Conservation (phyloP, 805 yeast species). For the Groenewaldozyma salmanticensis region DNA sequence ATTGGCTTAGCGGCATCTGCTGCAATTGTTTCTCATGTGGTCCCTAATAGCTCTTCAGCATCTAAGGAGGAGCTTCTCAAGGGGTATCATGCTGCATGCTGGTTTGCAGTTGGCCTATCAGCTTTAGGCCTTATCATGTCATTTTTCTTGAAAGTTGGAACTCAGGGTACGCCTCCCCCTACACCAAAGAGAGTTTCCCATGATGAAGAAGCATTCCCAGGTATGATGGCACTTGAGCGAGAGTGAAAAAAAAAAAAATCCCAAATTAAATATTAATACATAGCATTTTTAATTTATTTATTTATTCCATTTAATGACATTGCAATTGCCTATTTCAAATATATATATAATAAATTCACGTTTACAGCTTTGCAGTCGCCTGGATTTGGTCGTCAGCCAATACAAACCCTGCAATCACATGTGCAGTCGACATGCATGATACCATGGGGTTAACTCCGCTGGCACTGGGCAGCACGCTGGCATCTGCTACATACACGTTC, state of each 20-base stretch:
- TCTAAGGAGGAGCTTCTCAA: slow-evolving; percentile 20
- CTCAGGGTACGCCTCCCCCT: slow-evolving; percentile 14
- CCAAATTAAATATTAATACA: too few species aligned
- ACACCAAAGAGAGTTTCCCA: too few species aligned
- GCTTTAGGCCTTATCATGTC: slow-evolving; percentile 23
- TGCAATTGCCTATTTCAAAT: too few species aligned
- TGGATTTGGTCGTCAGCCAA: too few species aligned
- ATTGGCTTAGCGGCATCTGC: slow-evolving; percentile 35
- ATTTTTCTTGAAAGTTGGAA: slow-evolving; percentile 28
- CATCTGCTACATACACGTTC: slow-evolving; percentile 41
- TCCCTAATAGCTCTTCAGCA: slow-evolving; percentile 7
- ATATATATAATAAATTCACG: too few species aligned
- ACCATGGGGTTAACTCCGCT: slow-evolving; percentile 49
- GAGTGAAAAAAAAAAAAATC: too few species aligned
- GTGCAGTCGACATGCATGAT: slow-evolving; percentile 37
- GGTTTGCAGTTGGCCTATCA: slow-evolving; percentile 30
- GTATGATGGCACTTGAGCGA: too few species aligned
- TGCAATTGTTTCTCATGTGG: slow-evolving; percentile 24
- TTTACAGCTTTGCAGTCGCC: too few species aligned
- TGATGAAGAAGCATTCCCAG: too few species aligned
- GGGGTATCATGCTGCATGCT: slow-evolving; percentile 30
- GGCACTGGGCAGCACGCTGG: slow-evolving; percentile 42
- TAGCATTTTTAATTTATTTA: too few species aligned
- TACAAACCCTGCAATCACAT: slow-evolving; percentile 35
- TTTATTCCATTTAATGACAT: too few species aligned